These are phyloP conservation scores for Sporothrix variecibatus DNA, from an alignment of 2,329 filamentous ascomycete genomes.

Conservation along the genomic window DNA sequence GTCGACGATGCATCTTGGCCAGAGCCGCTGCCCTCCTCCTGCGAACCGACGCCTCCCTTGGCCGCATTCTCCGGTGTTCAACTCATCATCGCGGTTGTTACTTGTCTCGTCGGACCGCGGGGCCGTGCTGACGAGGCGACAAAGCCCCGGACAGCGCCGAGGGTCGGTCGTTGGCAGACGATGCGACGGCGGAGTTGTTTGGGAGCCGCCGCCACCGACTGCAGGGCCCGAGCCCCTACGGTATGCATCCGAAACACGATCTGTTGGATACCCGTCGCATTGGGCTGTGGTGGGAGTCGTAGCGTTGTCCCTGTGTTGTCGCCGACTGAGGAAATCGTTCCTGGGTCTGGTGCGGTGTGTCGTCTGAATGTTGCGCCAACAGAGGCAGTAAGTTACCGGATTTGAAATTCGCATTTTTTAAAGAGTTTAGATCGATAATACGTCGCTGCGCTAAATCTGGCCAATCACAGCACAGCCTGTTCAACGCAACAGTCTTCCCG, in stretches of 20 bases:
- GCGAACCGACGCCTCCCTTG: not conserved
- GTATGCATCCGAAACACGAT: constrained; percentile 34
- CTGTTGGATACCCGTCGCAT: constrained; percentile 18
- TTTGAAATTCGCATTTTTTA: constrained; percentile 12
- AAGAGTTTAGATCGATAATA: not conserved
- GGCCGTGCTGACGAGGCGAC: constrained; percentile 14
- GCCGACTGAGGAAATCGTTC: not conserved
- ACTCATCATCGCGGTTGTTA: constrained; percentile 3
- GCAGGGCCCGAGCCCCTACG: constrained; percentile 34
- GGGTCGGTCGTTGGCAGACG: not conserved
- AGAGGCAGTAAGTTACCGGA: not conserved
- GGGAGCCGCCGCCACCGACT: constrained; percentile 27
- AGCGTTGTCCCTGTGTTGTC: constrained; percentile 6
- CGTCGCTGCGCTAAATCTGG: not conserved
- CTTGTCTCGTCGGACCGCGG: constrained; percentile 24
- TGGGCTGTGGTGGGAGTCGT: not conserved
- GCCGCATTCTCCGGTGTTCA: not conserved
- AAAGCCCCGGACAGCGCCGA: constrained; percentile 20
- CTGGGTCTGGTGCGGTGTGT: not conserved
- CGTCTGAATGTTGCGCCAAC: not conserved
- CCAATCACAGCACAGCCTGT: constrained; percentile 8
- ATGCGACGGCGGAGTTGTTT: constrained; percentile 15
- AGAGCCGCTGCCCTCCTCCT: not conserved
- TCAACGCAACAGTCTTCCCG: no score
- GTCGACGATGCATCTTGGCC: not conserved